Evolutionary conservation across 2,329 filamentous ascomycete species (phyloP), one percentile per base, ranked within the genome.

Genomic region (Ophiostoma piceae): DNA sequence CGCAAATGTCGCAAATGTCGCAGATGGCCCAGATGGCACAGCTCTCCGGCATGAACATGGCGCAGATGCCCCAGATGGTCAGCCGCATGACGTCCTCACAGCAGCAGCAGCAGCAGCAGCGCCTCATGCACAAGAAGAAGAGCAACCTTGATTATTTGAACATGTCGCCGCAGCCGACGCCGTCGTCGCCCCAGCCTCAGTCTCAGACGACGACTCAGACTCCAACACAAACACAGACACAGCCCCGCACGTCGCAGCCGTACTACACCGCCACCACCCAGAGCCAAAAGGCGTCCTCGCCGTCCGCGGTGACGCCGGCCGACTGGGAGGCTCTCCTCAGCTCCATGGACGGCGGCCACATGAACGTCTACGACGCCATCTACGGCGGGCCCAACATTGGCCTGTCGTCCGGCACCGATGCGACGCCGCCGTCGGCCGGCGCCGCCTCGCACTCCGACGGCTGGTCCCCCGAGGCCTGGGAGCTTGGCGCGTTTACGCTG

Each of bases 321-420:
- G 92, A 95, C 74, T 96, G 92, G 93, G 92, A 96, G 77, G 87
- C 89, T 1, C 83, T 96, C 0, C 84, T 96, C 1, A 89, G 90
- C 3, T 90, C 89, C 29, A 88, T 96, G 77, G 92, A 96, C 74
- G 88, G 88, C 47, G 92, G 92, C 0, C 85, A 90, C 73, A 87
- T 89, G 69, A 96, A 94, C 76, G 90, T 96, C n/a, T 95, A 92
- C 78, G 90, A 92, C 76, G 89, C 89, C 57, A 92, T 92, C 69
- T 93, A 93, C 74, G 91, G 90, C 51, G 90, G 90, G 0, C 84
- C 85, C 11, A 83, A 82, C 65, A 79, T 81, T 72, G 80, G 79
- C 3, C 77, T 84, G 41, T 67, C 69, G 7, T 57, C 69, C 1
- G 69, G 67, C 14, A 62, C 68, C 3, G 80, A 83, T 43, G 80